Evolutionary conservation across 2,329 filamentous ascomycete species (phyloP), one percentile per base, ranked within the genome.

Genomic region (Aspergillus ochraceus): DNA sequence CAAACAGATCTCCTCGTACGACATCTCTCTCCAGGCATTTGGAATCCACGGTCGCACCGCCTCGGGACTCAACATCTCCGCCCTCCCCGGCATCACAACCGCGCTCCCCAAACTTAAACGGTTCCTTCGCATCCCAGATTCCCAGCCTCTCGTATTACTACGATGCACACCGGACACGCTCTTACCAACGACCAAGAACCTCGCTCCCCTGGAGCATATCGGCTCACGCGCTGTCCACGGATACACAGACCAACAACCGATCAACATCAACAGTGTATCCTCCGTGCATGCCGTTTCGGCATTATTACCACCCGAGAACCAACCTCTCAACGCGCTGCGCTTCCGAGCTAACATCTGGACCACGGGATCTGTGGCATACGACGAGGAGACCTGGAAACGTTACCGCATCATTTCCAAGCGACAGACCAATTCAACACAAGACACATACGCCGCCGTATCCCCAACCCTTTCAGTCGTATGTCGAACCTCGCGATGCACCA

Each of bases 331-430:
- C 39, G 64, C 64, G 10, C 57, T 66, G 14, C 66, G 66, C 6
- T 68, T 68, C 36, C 66, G 66, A 2, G 66, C 66, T 42, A 68
- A 68, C 55, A 58, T 68, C 10, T 68, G 64, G 59, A 52, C 65
- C 17, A 56, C 59, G 10, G 62, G 64, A 2, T 36, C 58, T 0
- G 60, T 61, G 1, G 66, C 66, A 17, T 68, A 60, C 49, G 61
- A 60, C n/a, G 66, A 68, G 51, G 66, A 68, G n/a, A 55, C 26
- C 1, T 68, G 66, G 66, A 68, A 66, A 29, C 61, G 66, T 11
- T 67, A 58, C 49, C 57, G 60, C 12, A 66, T 68, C 14, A 32
- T 59, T 3, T 61, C 64, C 2, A 61, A 60, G 17, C 6, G 26
- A 29, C 6, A 29, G 26, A 20, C 32, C 11, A 36, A 4, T 36